Percentiles rank a stretch among this genome's conserved stretches.
Conservation (phyloP, 2,329 filamentous ascomycete genomes). For the Diaporthe citri region DNA sequence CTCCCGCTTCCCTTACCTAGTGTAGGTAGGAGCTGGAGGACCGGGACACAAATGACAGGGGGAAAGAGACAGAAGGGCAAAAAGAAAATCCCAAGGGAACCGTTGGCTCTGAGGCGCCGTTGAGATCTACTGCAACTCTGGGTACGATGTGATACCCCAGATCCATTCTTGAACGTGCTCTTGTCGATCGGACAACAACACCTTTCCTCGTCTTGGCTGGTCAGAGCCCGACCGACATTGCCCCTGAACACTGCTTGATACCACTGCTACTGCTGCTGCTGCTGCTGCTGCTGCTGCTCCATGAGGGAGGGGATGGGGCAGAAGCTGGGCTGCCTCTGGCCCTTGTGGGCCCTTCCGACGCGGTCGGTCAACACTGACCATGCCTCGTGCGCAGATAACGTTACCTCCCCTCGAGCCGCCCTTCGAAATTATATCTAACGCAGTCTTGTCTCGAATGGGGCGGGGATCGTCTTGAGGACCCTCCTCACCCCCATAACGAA, state of each 20-base stretch:
- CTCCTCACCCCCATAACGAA: not conserved
- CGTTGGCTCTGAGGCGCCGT: not conserved
- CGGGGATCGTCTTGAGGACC: not conserved
- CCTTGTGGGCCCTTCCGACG: not conserved
- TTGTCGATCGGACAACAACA: conserved; percentile 1
- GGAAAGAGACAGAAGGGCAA: not conserved
- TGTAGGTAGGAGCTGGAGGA: not conserved
- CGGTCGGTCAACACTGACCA: conserved; percentile 5
- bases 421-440: not conserved
- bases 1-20: not conserved
- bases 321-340: conserved; percentile 16
- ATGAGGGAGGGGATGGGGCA: not conserved
- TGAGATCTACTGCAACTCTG: not conserved
- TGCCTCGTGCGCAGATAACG: conserved; percentile 10
- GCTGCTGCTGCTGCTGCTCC: not conserved
- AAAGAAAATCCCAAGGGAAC: not conserved
- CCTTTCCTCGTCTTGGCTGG: not conserved
- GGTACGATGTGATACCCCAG: conserved; percentile 6
- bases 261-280: not conserved
- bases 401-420: not conserved
- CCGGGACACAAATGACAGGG: not conserved
- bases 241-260: conserved; percentile 15
- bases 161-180: not conserved
- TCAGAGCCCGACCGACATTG: not conserved
- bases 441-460: not conserved